A percentile compares a stretch with the other conserved stretches of the same genome.
These are phyloP conservation scores for Cupressus sempervirens DNA, from an alignment of 75 land plant species.

Conservation along the genomic window DNA sequence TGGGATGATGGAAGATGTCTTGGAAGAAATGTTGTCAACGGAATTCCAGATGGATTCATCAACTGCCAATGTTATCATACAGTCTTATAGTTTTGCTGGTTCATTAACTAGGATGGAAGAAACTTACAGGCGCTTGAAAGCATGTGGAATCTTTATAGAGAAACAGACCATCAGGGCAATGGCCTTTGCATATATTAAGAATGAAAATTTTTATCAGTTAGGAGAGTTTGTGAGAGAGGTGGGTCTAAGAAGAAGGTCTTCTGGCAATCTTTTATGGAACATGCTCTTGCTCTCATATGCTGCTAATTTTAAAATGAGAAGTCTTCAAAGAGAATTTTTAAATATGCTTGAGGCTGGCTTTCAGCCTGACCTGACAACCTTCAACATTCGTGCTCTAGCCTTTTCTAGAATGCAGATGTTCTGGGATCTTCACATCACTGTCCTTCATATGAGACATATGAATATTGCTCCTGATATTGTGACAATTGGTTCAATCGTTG, in stretches of 20 bases:
- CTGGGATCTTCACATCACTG: conserved; percentile 79
- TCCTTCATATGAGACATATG: conserved; percentile 63
- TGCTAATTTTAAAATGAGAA: conserved; percentile 84
- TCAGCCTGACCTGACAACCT: conserved; percentile 71
- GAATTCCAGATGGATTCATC: conserved; percentile 50
- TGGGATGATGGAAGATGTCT: conserved; percentile 49
- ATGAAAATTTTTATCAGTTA: conserved; percentile 48
- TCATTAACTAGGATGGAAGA: conserved; percentile 65
- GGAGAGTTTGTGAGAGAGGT: conserved; percentile 63
- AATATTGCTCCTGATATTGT: conserved; percentile 73
- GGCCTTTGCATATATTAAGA: conserved; percentile 55
- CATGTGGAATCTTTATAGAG: conserved; percentile 47
- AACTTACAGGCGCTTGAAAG: conserved; percentile 48
- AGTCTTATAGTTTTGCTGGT: conserved; percentile 60
- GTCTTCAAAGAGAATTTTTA: conserved; percentile 58
- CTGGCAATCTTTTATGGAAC: conserved; percentile 81
- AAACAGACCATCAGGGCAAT: conserved; percentile 60
- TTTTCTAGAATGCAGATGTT: conserved; percentile 78
- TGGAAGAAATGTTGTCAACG: conserved; percentile 55
- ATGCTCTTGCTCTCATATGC: conserved; percentile 74
- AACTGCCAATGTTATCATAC: conserved; percentile 52
- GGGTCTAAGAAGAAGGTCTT: conserved; percentile 53
- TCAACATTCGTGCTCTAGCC: conserved; percentile 76
- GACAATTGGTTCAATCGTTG: conserved; percentile 86
- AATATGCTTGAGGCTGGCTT: conserved; percentile 68